Evolutionary conservation across 2,329 filamentous ascomycete genomes (phyloP).

Genomic region (Pseudocercospora cruenta): DNA sequence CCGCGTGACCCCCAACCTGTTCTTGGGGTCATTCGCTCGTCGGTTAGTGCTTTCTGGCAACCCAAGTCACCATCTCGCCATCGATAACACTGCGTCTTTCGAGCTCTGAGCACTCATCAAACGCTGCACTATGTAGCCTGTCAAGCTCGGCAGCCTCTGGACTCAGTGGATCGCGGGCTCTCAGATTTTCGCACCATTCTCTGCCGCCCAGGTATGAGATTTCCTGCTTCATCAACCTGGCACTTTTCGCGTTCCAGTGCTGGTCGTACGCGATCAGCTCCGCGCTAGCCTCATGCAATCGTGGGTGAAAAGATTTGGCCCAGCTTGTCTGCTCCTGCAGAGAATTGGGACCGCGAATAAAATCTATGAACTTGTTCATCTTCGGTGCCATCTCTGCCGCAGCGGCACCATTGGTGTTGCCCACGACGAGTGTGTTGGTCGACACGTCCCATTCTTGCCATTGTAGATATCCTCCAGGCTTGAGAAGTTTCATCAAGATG

Average conservation of each 20-base stretch:
- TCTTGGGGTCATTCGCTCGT: neutral
- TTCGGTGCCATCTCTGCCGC: slow-evolving; percentile 8
- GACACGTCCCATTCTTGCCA: slow-evolving; percentile 30
- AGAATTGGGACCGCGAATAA: neutral
- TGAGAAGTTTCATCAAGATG: slow-evolving; percentile 26
- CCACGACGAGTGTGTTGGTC: neutral
- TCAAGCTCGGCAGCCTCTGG: slow-evolving; percentile 14
- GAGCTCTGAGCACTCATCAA: slow-evolving; percentile 21
- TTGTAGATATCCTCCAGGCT: slow-evolving; percentile 32
- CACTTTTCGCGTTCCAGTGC: slow-evolving; percentile 14
- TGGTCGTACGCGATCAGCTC: slow-evolving; percentile 20
- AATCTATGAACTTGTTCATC: neutral
- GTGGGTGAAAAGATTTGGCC: slow-evolving; percentile 14
- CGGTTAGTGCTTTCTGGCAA: slow-evolving; percentile 21
- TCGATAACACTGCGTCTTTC: slow-evolving; percentile 18
- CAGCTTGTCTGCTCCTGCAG: slow-evolving; percentile 8
- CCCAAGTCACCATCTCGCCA: slow-evolving; percentile 26
- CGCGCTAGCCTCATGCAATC: slow-evolving; percentile 13
- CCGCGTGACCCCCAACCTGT: neutral
- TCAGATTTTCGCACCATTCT: slow-evolving; percentile 23
- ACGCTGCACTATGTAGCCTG: slow-evolving; percentile 13
- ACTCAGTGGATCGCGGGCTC: slow-evolving; percentile 6
- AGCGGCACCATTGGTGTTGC: neutral
- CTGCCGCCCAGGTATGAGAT: slow-evolving; percentile 19
- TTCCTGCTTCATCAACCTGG: slow-evolving; percentile 24